Evolutionary conservation across 371 early-diverging fungal genomes (phyloP), one percentile per base, ranked within the genome.

Genomic region (Nematocida homosporus): DNA sequence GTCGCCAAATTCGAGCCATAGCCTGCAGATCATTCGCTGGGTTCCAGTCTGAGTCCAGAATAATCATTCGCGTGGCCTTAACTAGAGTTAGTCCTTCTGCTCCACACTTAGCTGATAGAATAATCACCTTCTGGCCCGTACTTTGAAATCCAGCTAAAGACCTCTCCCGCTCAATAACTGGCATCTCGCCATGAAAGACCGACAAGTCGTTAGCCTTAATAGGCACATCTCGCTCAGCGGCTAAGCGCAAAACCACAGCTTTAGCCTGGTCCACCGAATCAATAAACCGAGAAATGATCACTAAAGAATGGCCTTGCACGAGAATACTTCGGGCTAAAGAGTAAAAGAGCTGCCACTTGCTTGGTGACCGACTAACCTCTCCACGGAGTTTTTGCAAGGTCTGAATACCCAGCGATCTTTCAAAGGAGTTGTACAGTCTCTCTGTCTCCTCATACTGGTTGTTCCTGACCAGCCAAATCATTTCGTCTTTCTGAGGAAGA

Each of bases 11-110:
- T 65, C 94, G 87, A 16, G 89, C 90, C 80, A 91, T 89, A 0
- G 94, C 95, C 83, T 95, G 93, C 65, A 92, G 80, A 83, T 95
- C 95, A 81, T 91, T 91, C 81, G 93, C 92, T 23, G 94, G 94
- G 82, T 93, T 95, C 92, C 92, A 93, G 79, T 95, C 93, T 64
- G 90, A 89, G 84, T 95, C 94, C 82, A 88, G 91, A 60, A 93
- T 91, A 51, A 93, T 90, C 72, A 91, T 91, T 0, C 92, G 91
- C 80, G 93, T 93, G 4, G 95, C 93, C 23, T 91, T 90, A 34
- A 92, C 93, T 60, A 94, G 81, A 78, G 94, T 94, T 80, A 94
- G 91, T 16, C 94, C 95, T 37, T 72, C 75, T 38, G 61, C 75
- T 44, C 75, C 75, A 23, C 75, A 72, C 63, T 72, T 72, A 16